Evolutionary conservation across 345 rosid species (phyloP).

Genomic region (Salix viminalis): DNA sequence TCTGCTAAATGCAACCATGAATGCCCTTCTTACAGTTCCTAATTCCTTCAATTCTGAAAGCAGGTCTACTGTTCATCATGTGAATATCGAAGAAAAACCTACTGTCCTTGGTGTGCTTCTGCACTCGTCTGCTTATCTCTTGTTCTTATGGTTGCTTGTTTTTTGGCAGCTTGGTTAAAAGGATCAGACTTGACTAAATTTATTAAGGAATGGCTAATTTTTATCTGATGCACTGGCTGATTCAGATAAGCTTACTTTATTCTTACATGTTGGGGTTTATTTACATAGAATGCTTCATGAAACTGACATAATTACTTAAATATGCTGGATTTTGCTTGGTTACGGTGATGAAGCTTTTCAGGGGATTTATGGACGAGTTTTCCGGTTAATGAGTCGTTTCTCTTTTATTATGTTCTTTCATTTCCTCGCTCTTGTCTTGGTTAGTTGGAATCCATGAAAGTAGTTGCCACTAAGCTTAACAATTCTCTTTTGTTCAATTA

Average conservation of each 20-base stretch:
- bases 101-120: constrained; percentile 39
- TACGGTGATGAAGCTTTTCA: too few relatives aligned
- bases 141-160: too few relatives aligned
- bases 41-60: constrained; percentile 31
- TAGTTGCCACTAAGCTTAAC: too few relatives aligned
- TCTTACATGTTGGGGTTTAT: neutral
- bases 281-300: too few relatives aligned
- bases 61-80: constrained; percentile 31
- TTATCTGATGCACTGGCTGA: neutral
- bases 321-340: too few relatives aligned
- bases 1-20: constrained; percentile 46
- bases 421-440: too few relatives aligned
- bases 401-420: neutral
- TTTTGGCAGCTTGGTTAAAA: too few relatives aligned
- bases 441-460: too few relatives aligned
- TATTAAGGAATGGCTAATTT: neutral
- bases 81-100: constrained; percentile 42
- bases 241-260: neutral
- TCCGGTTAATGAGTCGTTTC: neutral
- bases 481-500: too few relatives aligned
- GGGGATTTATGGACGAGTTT: too few relatives aligned
- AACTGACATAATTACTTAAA: neutral
- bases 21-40: constrained; percentile 33
- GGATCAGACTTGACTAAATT: too few relatives aligned
- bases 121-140: neutral